Evolutionary conservation across 345 rosid genomes (phyloP).

Genomic region (Anacardium occidentale): DNA sequence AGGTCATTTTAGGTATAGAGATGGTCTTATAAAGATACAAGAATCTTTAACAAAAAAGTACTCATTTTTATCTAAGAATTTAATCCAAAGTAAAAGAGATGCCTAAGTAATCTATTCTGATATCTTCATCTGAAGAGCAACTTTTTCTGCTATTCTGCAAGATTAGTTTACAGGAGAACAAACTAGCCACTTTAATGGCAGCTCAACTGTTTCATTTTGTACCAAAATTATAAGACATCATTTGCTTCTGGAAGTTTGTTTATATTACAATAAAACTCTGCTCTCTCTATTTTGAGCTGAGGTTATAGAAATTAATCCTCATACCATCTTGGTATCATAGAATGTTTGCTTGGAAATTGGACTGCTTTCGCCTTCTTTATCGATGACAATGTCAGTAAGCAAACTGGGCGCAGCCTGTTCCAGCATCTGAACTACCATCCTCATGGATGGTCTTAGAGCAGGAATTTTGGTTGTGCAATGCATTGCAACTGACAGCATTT

Average conservation of each 20-base stretch:
- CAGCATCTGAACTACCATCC: conserved; percentile 75
- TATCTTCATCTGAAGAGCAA: neutral
- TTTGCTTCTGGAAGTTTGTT: neutral
- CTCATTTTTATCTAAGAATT: too few relatives aligned
- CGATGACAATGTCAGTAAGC: conserved; percentile 26
- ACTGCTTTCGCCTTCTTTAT: conserved; percentile 17
- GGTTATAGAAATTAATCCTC: too few relatives aligned
- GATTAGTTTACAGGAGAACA: neutral
- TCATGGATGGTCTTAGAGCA: conserved; percentile 65
- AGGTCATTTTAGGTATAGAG: too few relatives aligned
- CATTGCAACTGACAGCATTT: conserved; percentile 57
- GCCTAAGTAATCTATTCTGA: neutral
- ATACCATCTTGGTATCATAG: too few relatives aligned
- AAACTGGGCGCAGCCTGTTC: conserved; percentile 55
- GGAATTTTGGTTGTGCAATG: conserved; percentile 67
- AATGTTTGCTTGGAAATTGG: neutral
- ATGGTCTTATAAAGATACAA: too few relatives aligned
- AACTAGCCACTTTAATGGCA: neutral
- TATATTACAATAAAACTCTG: neutral
- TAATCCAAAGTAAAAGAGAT: neutral
- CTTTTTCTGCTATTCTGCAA: neutral
- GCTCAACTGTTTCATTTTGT: neutral
- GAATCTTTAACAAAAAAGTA: too few relatives aligned
- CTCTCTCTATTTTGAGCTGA: neutral
- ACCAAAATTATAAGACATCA: conserved; percentile 11